These are phyloP conservation scores for Trifolium subterraneum DNA, from an alignment of 306 rosid genomes.

Conservation along the genomic window DNA sequence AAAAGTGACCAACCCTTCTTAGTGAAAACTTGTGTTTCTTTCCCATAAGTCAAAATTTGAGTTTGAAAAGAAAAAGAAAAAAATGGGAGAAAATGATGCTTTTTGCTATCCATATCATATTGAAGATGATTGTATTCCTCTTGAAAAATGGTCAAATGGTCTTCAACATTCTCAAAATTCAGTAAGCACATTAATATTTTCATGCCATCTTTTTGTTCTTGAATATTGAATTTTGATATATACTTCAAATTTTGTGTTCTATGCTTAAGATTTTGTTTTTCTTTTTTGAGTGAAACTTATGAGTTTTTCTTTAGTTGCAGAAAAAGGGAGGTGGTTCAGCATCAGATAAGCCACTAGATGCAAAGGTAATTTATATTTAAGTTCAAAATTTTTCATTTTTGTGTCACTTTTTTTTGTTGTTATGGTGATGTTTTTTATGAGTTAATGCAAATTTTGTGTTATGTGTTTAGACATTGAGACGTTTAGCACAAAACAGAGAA, in stretches of 20 bases:
- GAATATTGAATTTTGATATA: background rate
- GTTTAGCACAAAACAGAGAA: slow-evolving; percentile 94
- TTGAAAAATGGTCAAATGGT: slow-evolving; percentile 47
- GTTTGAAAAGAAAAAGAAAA: slow-evolving; percentile 26
- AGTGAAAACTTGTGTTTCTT: slow-evolving; percentile 32
- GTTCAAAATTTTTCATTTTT: background rate
- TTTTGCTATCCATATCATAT: slow-evolving; percentile 71
- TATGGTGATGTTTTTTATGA: background rate
- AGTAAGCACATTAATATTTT: slow-evolving; percentile 49
- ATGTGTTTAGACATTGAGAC: slow-evolving; percentile 72
- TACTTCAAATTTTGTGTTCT: background rate
- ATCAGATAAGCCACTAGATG: slow-evolving; percentile 83
- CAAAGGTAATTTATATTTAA: slow-evolving; percentile 62
- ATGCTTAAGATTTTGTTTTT: slow-evolving; percentile 2
- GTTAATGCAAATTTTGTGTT: background rate
- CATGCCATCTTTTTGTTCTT: slow-evolving; percentile 15
- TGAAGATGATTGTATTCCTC: slow-evolving; percentile 53
- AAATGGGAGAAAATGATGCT: slow-evolving; percentile 54
- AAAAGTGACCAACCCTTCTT: slow-evolving; percentile 45
- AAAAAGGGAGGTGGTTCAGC: slow-evolving; percentile 81
- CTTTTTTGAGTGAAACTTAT: background rate
- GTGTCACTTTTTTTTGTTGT: background rate
- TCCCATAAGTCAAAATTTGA: slow-evolving; percentile 30
- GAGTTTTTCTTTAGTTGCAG: slow-evolving; percentile 50
- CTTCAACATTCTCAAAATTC: slow-evolving; percentile 54